Percentiles rank a stretch among this genome's conserved stretches.
phyloP scores from a whole-genome alignment of 2,329 filamentous ascomycete species.

The Aspergillus novoparasiticus region DNA sequence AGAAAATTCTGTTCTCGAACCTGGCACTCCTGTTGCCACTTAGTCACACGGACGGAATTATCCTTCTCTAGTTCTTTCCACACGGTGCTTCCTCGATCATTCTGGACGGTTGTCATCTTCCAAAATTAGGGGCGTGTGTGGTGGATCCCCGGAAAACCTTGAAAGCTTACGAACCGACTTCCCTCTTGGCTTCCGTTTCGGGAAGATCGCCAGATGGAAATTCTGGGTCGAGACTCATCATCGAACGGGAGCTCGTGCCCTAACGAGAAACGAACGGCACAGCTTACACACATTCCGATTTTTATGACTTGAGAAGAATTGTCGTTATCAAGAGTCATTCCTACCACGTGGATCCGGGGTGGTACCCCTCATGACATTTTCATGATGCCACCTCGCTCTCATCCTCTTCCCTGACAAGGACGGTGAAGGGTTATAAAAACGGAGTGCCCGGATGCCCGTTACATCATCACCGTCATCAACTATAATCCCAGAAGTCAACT shows the following conservation, averaged over 20 bases:
- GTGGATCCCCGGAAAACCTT: not conserved
- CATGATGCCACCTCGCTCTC: not conserved
- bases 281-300: not conserved
- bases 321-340: not conserved
- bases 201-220: not conserved
- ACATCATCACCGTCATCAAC: not conserved
- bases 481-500: not conserved
- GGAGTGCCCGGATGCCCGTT: not conserved
- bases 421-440: not conserved
- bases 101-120: not conserved
- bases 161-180: not conserved
- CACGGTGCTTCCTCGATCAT: not conserved
- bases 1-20: not conserved
- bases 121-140: not conserved
- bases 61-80: not conserved
- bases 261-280: not conserved
- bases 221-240: not conserved
- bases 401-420: not conserved
- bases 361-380: not conserved
- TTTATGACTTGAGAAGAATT: not conserved
- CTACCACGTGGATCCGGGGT: not conserved
- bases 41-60: not conserved
- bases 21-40: not conserved
- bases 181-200: not conserved
- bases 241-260: not conserved